Base-by-base conservation (phyloP, 1,284 basidiomycete genomes). In the Boletus semigastroideus region DNA sequence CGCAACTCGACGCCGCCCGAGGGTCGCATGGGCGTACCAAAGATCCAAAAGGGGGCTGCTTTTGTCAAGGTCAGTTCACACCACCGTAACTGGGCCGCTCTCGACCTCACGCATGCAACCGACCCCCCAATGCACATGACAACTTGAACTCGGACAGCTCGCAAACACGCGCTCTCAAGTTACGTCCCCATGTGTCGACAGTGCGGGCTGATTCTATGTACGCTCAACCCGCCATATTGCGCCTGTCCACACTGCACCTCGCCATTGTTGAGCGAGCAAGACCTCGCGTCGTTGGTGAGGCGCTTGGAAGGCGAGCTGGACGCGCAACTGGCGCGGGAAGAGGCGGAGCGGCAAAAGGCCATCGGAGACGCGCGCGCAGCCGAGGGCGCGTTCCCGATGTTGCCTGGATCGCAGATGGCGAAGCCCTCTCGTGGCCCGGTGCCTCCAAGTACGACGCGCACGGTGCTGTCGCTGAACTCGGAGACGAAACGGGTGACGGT, bases 181-280 rank as follows among this genome's bases (percentile, higher is more conserved):
- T 79, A 84, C 62, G 76, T 73, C 0, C 74, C 81, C 4, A 71
- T 86, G 33, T 89, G 86, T 60, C 70, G 59, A 4, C 55, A 63
- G 0, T 89, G 86, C 59, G 86, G 84, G 13, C 71, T 89, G 25
- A 73, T 86, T 20, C 71, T 88, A 13, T 89, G 86, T 64, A 61
- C 63, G 3, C 60, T 86, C 41, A 85, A 87, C 53, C 70, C 64
- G 0, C 83, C 86, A 1, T 60, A 79, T 49, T 72, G 73, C 44
- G 69, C 74, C 7, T 89, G 86, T 58, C 84, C 86, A 0, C 76
- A 78, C 57, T 89, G 86, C 58, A 42, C 61, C 9, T 54, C 69
- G 0, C 49, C 68, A 0, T 64, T 86, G 16, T 66, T 81, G 38
- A 59, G 74, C 2, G 51, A 59, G 6, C 28, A 66, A 13, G 65